Conservation (phyloP, 2,329 filamentous ascomycete species). For the Fusarium sp. region DNA sequence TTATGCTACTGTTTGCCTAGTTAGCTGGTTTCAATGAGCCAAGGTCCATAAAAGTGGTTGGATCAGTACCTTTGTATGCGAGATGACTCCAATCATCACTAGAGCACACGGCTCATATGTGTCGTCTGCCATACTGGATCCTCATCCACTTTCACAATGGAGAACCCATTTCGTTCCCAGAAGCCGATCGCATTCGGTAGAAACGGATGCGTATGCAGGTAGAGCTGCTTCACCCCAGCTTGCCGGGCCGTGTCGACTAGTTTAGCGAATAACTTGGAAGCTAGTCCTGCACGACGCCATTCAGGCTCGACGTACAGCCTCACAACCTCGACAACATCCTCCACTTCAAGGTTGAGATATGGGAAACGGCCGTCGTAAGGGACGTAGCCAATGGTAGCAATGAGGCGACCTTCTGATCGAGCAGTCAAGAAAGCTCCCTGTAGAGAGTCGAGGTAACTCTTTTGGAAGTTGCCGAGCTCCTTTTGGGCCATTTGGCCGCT, state of each 20-base stretch:
- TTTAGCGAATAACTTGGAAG: slow-evolving; percentile 39
- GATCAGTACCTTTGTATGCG: background rate
- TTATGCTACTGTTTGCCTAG: background rate
- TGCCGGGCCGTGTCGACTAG: slow-evolving; percentile 31
- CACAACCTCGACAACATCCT: slow-evolving; percentile 44
- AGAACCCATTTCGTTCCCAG: slow-evolving; percentile 46
- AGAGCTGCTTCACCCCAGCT: slow-evolving; percentile 37
- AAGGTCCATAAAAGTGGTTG: background rate
- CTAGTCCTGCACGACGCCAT: slow-evolving; percentile 46
- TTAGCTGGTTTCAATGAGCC: background rate
- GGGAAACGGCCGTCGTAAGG: slow-evolving; percentile 46
- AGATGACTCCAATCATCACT: background rate
- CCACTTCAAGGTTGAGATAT: slow-evolving; percentile 28
- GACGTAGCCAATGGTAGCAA: slow-evolving; percentile 46
- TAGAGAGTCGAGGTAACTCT: slow-evolving; percentile 40
- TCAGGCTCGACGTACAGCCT: slow-evolving; percentile 46
- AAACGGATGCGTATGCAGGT: slow-evolving; percentile 49
- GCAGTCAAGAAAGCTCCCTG: slow-evolving; percentile 43
- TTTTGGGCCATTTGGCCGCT: slow-evolving; percentile 24
- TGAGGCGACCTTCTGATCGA: slow-evolving; percentile 14
- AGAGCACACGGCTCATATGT: slow-evolving; percentile 39
- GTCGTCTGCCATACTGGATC: slow-evolving; percentile 48
- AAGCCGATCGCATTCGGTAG: slow-evolving; percentile 43
- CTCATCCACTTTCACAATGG: slow-evolving; percentile 34
- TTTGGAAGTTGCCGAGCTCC: slow-evolving; percentile 40